phyloP scores from a whole-genome alignment of 1,284 basidiomycete species.

The Pseudozyma pruni region DNA sequence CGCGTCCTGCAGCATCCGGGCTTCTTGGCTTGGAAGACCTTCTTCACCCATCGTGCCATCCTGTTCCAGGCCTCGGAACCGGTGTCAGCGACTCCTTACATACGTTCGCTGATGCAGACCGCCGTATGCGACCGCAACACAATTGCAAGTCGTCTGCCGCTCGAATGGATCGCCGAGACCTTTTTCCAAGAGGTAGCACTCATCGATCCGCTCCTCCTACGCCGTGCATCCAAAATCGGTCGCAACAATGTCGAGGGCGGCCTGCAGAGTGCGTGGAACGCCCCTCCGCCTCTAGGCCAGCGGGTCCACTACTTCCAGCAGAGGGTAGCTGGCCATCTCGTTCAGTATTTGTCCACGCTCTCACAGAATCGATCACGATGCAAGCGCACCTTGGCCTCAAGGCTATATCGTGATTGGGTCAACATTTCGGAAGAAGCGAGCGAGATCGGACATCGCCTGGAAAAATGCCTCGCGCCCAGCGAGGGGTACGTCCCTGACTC shows the following conservation, averaged over 20 bases:
- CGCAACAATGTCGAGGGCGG: constrained; percentile 36
- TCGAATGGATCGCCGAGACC: constrained; percentile 40
- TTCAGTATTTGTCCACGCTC: constrained; percentile 42
- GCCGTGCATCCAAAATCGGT: constrained; percentile 26
- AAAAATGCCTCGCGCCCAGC: constrained; percentile 13
- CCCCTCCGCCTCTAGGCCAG: constrained; percentile 31
- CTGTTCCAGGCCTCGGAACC: constrained; percentile 26
- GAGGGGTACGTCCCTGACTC: constrained; percentile 38
- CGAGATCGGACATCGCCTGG: constrained; percentile 29
- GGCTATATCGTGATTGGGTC: constrained; percentile 47
- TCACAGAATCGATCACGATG: constrained; percentile 55
- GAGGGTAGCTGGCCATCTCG: constrained; percentile 44
- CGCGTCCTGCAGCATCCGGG: constrained; percentile 25
- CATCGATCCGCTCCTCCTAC: constrained; percentile 39
- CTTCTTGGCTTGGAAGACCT: constrained; percentile 40
- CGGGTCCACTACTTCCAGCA: constrained; percentile 38
- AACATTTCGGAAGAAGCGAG: constrained; percentile 43
- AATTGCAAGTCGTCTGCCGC: constrained; percentile 40
- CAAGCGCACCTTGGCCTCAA: constrained; percentile 41
- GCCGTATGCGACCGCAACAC: constrained; percentile 47
- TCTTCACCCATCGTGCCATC: constrained; percentile 38
- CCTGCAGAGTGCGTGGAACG: constrained; percentile 25
- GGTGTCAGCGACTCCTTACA: constrained; percentile 25
- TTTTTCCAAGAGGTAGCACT: constrained; percentile 47
- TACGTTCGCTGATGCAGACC: constrained; percentile 43